Conservation (phyloP, 768 basidiomycete genomes). For the Fomitopsis serialis region DNA sequence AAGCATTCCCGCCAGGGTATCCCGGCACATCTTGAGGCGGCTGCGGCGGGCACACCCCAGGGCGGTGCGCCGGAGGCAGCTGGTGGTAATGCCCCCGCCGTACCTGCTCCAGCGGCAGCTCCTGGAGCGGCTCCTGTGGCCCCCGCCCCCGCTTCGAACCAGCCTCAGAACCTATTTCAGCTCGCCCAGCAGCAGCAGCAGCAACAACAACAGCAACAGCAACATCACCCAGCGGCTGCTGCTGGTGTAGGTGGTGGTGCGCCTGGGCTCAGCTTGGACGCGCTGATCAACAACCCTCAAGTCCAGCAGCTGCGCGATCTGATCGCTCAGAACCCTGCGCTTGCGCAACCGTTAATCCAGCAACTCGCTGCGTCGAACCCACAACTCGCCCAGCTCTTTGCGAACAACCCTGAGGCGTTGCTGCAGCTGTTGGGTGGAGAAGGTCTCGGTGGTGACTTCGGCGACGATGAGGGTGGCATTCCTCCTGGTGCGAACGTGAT, state of each 20-base stretch:
- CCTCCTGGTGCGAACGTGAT: slow-evolving; percentile 57
- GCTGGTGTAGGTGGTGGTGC: slow-evolving; percentile 27
- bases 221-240: slow-evolving; percentile 21
- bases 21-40: slow-evolving; percentile 60
- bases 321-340: slow-evolving; percentile 69
- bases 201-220: slow-evolving; percentile 50
- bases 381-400: slow-evolving; percentile 60
- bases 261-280: slow-evolving; percentile 40
- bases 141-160: slow-evolving; percentile 31
- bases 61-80: slow-evolving; percentile 26
- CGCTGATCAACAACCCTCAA: slow-evolving; percentile 57
- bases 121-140: slow-evolving; percentile 30
- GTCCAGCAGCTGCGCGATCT: slow-evolving; percentile 70
- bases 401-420: slow-evolving; percentile 67
- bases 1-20: slow-evolving; percentile 56
- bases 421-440: slow-evolving; percentile 52
- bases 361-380: slow-evolving; percentile 77
- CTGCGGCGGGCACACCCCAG: slow-evolving; percentile 30
- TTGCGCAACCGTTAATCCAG: slow-evolving; percentile 78
- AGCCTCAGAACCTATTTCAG: slow-evolving; percentile 87
- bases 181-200: slow-evolving; percentile 72
- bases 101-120: slow-evolving; percentile 32
- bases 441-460: slow-evolving; percentile 30
- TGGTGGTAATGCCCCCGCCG: slow-evolving; percentile 31
- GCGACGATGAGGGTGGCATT: slow-evolving; percentile 34